Evolutionary conservation across 1,284 basidiomycete species (phyloP).

Genomic region (Cutaneotrichosporon spelunceum): DNA sequence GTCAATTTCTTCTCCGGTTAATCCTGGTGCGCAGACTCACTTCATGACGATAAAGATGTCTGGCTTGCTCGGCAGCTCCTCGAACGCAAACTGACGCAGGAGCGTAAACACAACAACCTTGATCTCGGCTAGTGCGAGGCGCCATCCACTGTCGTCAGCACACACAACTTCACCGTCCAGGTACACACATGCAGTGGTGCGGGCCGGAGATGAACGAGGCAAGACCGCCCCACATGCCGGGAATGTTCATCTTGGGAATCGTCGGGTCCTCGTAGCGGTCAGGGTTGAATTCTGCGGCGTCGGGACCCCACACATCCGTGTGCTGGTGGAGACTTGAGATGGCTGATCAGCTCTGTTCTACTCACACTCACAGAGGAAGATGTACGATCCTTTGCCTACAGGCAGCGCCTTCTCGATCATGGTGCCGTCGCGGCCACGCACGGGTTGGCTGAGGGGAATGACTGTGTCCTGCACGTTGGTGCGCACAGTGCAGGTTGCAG

Average conservation of each 20-base stretch:
- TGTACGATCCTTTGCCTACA: constrained; percentile 28
- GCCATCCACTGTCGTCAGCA: constrained; percentile 54
- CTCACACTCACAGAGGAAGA: constrained; percentile 36
- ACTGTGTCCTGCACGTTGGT: constrained; percentile 58
- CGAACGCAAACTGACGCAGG: constrained; percentile 57
- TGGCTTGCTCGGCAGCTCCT: constrained; percentile 49
- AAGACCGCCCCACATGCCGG: constrained; percentile 54
- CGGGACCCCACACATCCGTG: constrained; percentile 63
- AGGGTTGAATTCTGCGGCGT: constrained; percentile 61
- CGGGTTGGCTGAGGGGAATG: constrained; percentile 58
- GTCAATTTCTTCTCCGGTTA: too few species aligned
- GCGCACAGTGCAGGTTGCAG: constrained; percentile 63
- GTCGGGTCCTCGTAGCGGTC: constrained; percentile 26
- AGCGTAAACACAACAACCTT: constrained; percentile 59
- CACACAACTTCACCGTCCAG: neutral
- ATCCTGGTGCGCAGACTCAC: constrained; percentile 20
- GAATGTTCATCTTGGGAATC: constrained; percentile 45
- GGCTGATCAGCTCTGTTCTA: constrained; percentile 23
- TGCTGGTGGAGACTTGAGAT: constrained; percentile 58
- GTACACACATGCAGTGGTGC: constrained; percentile 58
- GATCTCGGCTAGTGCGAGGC: constrained; percentile 63
- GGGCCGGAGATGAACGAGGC: constrained; percentile 60
- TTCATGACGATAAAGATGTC: constrained; percentile 19
- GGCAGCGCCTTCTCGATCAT: constrained; percentile 49
- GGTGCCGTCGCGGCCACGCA: constrained; percentile 40